phyloP scores from a whole-genome alignment of 495 filamentous ascomycete species.

The Aspergillus ellipticus region DNA sequence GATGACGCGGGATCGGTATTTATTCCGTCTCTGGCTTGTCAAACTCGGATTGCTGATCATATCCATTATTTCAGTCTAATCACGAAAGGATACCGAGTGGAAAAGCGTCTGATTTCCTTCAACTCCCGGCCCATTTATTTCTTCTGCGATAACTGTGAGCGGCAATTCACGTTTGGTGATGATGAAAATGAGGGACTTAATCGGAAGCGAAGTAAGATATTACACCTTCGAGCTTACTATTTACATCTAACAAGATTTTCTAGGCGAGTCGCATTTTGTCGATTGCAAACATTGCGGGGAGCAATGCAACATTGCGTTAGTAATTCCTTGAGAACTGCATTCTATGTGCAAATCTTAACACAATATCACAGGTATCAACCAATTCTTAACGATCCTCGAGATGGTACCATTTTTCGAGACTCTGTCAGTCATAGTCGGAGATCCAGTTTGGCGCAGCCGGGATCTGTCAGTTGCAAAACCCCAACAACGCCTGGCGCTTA shows the following conservation, averaged over 20 bases:
- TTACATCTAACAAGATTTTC: slow-evolving; percentile 6
- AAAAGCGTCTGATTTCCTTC: slow-evolving; percentile 26
- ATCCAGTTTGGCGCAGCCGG: slow-evolving; percentile 19
- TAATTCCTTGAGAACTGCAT: background rate
- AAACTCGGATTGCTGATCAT: background rate
- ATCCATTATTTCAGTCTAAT: slow-evolving; percentile 18
- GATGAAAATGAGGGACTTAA: slow-evolving; percentile 14
- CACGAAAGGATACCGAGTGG: slow-evolving; percentile 32
- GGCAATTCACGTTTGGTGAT: slow-evolving; percentile 18
- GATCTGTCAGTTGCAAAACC: slow-evolving; percentile 14
- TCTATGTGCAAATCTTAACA: slow-evolving; percentile 2
- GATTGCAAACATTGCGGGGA: slow-evolving; percentile 24
- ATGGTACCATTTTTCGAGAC: slow-evolving; percentile 18
- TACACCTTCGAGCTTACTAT: background rate
- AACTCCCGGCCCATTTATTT: slow-evolving; percentile 24
- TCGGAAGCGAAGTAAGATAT: slow-evolving; percentile 16
- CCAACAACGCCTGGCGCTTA: background rate
- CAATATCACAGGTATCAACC: slow-evolving; percentile 19
- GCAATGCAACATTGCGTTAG: slow-evolving; percentile 25
- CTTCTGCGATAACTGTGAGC: slow-evolving; percentile 24
- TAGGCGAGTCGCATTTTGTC: slow-evolving; percentile 16
- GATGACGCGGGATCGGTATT: slow-evolving; percentile 31
- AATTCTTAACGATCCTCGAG: slow-evolving; percentile 20
- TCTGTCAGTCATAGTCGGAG: slow-evolving; percentile 16
- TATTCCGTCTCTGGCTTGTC: background rate